Evolutionary conservation across 768 basidiomycete genomes (phyloP), one percentile per base, ranked within the genome.

Genomic region (Auriculariales sp.): DNA sequence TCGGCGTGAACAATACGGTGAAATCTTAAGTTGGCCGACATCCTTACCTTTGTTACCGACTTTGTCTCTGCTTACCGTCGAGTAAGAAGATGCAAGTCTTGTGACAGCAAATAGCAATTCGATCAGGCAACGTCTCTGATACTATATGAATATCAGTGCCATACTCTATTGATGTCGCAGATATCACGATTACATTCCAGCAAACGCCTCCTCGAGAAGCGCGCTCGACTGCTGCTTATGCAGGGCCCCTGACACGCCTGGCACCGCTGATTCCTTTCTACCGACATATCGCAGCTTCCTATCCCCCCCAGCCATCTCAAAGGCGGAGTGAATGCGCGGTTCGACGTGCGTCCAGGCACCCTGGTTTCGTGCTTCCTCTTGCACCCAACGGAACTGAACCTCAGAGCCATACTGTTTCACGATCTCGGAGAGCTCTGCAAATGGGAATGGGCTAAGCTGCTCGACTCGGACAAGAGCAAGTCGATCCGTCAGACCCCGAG

Each of bases 291-390:
- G 59, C 44, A 86, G 58, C 24, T 55, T 59, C 52, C 50, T 56
- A 51, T 57, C 19, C 4, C 30, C 17, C 22, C 30, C 36, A n/a
- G 53, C 29, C 11, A 54, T 51, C 45, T 62, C 61, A 55, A 89
- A 59, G 28, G 88, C 71, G 19, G 54, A 59, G 4, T 66, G 65
- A 49, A 90, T 64, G 55, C 89, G 68, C 1, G 68, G 68, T 31
- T 61, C 62, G 35, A 88, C 82, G 64, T 87, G 83, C 11, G 66
- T 61, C 69, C 73, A 92, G 2, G 83, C 77, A 2, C 91, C 91
- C 62, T 93, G 90, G 59, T 95, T 94, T 59, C 69, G 75, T 2
- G 90, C 81, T 59, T 93, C 91, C 59, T 93, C 91, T 61, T 95
- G 91, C 15, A 87, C 68, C 79, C 84, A 94, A 6, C 73, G 39